These are phyloP conservation scores for Colletotrichum neosansevieriae DNA, from an alignment of 2,329 filamentous ascomycete species.

Conservation along the genomic window DNA sequence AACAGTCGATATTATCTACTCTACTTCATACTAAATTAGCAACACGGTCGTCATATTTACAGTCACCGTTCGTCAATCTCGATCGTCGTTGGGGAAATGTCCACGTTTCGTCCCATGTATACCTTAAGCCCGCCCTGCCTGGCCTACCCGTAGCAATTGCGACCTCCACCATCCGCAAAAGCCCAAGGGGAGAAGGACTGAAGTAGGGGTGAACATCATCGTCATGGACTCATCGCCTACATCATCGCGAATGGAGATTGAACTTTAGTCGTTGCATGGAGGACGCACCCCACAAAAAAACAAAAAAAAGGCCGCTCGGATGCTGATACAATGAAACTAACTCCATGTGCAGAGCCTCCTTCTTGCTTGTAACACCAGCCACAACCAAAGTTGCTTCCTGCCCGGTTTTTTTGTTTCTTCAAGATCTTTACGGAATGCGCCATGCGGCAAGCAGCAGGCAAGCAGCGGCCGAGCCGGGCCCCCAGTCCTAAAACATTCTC, in stretches of 20 bases:
- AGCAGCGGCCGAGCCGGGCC: background rate
- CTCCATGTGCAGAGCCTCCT: slow-evolving; percentile 29
- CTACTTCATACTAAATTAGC: slow-evolving; percentile 31
- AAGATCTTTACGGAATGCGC: slow-evolving; percentile 4
- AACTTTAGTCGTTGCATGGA: slow-evolving; percentile 3
- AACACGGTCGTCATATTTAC: slow-evolving; percentile 5
- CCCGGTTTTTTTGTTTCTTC: slow-evolving; percentile 9
- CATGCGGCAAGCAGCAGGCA: too few relatives aligned
- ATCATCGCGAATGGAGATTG: slow-evolving; percentile 9
- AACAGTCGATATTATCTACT: slow-evolving; percentile 20
- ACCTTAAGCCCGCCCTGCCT: background rate
- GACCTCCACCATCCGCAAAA: background rate
- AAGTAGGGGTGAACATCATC: background rate
- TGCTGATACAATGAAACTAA: slow-evolving; percentile 18
- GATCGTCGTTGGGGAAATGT: slow-evolving; percentile 2
- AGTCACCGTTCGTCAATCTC: slow-evolving; percentile 26
- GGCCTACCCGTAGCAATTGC: background rate
- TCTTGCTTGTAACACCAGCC: background rate
- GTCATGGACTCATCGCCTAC: slow-evolving; percentile 29
- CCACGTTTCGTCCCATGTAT: slow-evolving; percentile 35
- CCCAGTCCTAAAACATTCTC: slow-evolving; percentile 27
- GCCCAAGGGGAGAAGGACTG: background rate
- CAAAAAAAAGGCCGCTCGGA: slow-evolving; percentile 12
- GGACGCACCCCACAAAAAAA: background rate
- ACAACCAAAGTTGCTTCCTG: too few relatives aligned